Evolutionary conservation across 2,329 filamentous ascomycete genomes (phyloP), one percentile per base, ranked within the genome.

Genomic region (Neurospora sp.): DNA sequence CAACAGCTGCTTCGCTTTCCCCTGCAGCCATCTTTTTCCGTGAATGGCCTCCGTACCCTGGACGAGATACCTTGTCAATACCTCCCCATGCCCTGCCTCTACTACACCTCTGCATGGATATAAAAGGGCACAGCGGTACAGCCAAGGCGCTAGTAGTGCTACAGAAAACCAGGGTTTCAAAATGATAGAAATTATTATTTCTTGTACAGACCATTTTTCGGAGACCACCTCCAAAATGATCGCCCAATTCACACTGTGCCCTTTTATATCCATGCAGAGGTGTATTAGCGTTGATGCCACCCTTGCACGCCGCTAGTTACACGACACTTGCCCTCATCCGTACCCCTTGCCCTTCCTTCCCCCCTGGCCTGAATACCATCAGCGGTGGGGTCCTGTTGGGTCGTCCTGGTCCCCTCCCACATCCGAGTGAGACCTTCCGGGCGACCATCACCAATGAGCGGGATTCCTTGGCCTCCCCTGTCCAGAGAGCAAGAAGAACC

Each of bases 341-440:
- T 67, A 68, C 67, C 72, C 74, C 73, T 74, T 75, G 74, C 71
- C 72, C 69, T 39, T 65, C 70, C 70, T 68, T 68, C 68, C 71
- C 71, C 67, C 71, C 72, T 69, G 69, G 70, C 67, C 46, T 62
- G 57, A 39, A 66, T 72, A 68, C 38, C 28, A 67, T 68, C 67
- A 33, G 66, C 62, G 72, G 76, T 78, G 76, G 76, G 77, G 76
- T 76, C 73, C 70, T 74, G 74, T 75, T 77, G 75, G 75, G 69
- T 71, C n/a, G 52, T 62, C 52, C 28, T 62, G 28, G 23, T 62
- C 52, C 52, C 52, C 69, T 71, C 72, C 72, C 74, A 73, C 73
- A 74, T 77, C 74, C 74, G 75, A 76, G 69, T 74, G 74, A 75
- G 73, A 74, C 73, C 73, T 74, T 75, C 72, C 73, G 74, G 71